These are phyloP conservation scores for Myxozyma neotropica DNA, from an alignment of 805 yeast genomes.

Conservation along the genomic window DNA sequence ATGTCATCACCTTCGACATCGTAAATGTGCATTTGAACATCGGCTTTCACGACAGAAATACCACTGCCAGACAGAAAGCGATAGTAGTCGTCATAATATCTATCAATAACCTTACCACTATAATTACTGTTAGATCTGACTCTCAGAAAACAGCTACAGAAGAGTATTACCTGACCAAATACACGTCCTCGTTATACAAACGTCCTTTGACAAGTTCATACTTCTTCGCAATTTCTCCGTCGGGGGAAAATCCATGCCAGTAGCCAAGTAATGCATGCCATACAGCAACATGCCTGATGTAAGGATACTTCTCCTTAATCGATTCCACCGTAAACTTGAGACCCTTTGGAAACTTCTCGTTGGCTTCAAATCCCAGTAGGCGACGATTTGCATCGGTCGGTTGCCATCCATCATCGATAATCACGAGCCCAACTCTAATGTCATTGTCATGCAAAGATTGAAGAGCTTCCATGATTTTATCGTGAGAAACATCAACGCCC, in stretches of 20 bases:
- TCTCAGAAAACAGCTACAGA: neutral
- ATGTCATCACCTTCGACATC: slow-evolving; percentile 33
- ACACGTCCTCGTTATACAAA: slow-evolving; percentile 17
- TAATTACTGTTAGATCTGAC: neutral
- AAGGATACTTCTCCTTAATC: slow-evolving; percentile 33
- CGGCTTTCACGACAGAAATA: slow-evolving; percentile 39
- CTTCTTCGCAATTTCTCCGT: slow-evolving; percentile 35
- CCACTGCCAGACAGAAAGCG: slow-evolving; percentile 35
- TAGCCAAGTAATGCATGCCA: slow-evolving; percentile 42
- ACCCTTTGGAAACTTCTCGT: slow-evolving; percentile 39
- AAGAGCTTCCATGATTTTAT: slow-evolving; percentile 34
- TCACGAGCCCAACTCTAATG: slow-evolving; percentile 33
- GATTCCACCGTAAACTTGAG: slow-evolving; percentile 37
- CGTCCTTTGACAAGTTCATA: slow-evolving; percentile 21
- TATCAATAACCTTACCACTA: slow-evolving; percentile 27
- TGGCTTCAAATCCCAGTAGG: slow-evolving; percentile 37
- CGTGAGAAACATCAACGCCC: slow-evolving; percentile 37
- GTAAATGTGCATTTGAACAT: slow-evolving; percentile 37
- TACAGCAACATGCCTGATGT: slow-evolving; percentile 40
- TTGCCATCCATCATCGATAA: slow-evolving; percentile 44
- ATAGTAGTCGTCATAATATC: slow-evolving; percentile 39
- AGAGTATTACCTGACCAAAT: slow-evolving; percentile 14
- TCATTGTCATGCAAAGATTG: slow-evolving; percentile 35
- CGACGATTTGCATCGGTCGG: slow-evolving; percentile 32
- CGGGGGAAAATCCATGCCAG: slow-evolving; percentile 40